These are phyloP conservation scores for Penicillium simplicissimum DNA, from an alignment of 495 filamentous ascomycete species.

Conservation along the genomic window DNA sequence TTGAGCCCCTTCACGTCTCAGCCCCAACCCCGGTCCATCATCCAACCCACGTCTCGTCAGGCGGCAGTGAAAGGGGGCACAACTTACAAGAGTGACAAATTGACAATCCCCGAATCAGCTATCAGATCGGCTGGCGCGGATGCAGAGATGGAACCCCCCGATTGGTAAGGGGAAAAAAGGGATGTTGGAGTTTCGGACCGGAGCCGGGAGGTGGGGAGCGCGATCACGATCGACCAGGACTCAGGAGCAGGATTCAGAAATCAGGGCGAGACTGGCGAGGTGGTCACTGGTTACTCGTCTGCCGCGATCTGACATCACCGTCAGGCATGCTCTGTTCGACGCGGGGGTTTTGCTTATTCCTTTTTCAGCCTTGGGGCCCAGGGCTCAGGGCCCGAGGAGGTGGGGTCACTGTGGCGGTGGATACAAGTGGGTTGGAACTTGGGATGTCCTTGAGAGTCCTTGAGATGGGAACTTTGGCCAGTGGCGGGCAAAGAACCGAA, in stretches of 20 bases:
- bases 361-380: neutral
- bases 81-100: neutral
- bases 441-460: too few species aligned
- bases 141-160: conserved; percentile 20
- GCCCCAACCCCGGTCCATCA: neutral
- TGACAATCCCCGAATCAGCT: conserved; percentile 4
- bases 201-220: neutral
- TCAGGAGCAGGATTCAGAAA: neutral
- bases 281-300: neutral
- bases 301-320: conserved; percentile 18
- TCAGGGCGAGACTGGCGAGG: too few species aligned
- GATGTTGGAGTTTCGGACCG: neutral
- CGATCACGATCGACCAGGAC: too few species aligned
- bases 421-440: neutral
- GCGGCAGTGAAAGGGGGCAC: conserved; percentile 2
- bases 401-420: neutral
- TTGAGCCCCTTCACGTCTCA: neutral
- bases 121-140: conserved; percentile 33
- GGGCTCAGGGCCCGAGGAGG: neutral
- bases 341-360: neutral
- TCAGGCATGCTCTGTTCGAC: neutral
- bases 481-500: neutral
- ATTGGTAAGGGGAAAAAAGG: conserved; percentile 17
- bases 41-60: too few species aligned
- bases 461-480: neutral